Evolutionary conservation across 2,329 filamentous ascomycete species (phyloP).

Genomic region (Thielaviopsis ethacetica): DNA sequence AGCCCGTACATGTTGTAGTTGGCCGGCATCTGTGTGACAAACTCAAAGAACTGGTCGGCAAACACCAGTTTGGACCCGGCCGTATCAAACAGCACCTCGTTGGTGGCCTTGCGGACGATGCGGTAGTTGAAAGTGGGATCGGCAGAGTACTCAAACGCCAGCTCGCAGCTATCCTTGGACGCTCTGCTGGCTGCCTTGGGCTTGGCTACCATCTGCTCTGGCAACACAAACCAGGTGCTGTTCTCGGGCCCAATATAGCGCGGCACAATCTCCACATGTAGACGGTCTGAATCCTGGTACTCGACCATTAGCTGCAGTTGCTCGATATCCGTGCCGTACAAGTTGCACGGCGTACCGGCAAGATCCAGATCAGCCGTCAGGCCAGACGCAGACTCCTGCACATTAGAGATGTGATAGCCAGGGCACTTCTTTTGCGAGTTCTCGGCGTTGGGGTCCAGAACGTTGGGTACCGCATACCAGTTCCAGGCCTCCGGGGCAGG

Average conservation of each 20-base stretch:
- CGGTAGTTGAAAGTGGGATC: slow-evolving; percentile 51
- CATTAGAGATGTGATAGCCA: slow-evolving; percentile 49
- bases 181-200: slow-evolving; percentile 46
- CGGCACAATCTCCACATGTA: slow-evolving; percentile 56
- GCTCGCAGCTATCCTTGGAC: slow-evolving; percentile 44
- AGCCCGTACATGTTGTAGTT: slow-evolving; percentile 64
- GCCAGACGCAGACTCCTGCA: slow-evolving; percentile 33
- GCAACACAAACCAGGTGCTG: slow-evolving; percentile 48
- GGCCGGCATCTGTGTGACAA: slow-evolving; percentile 46
- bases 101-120: slow-evolving; percentile 39
- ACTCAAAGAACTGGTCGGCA: slow-evolving; percentile 65
- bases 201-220: slow-evolving; percentile 44
- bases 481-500: neutral
- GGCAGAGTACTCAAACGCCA: slow-evolving; percentile 37
- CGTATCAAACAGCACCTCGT: slow-evolving; percentile 54
- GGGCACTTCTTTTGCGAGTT: slow-evolving; percentile 35
- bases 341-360: slow-evolving; percentile 55
- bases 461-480: slow-evolving; percentile 11
- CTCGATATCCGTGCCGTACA: slow-evolving; percentile 61
- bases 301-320: slow-evolving; percentile 50
- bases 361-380: slow-evolving; percentile 55
- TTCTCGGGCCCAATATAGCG: slow-evolving; percentile 45
- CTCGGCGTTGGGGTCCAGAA: slow-evolving; percentile 10
- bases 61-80: slow-evolving; percentile 48
- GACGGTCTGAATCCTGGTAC: slow-evolving; percentile 45